These are phyloP conservation scores for Haemoproteus tartakovskyi DNA, from an alignment of 169 alveolate species.

Conservation along the genomic window DNA sequence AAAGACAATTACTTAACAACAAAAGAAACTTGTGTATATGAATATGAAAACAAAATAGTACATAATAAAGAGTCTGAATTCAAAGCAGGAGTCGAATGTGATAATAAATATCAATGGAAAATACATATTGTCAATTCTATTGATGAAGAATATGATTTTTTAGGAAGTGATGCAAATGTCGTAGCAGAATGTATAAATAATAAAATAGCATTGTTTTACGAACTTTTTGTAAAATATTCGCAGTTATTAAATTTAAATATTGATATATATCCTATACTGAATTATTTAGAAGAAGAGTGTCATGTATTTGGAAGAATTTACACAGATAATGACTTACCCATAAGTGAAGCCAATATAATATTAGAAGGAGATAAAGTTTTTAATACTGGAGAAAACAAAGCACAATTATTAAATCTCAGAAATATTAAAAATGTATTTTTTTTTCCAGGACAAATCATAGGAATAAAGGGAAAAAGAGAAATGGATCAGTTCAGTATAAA, in stretches of 20 bases:
- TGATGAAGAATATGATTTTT: constrained; percentile 49
- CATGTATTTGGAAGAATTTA: constrained; percentile 52
- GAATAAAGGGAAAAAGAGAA: constrained; percentile 63
- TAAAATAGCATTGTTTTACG: constrained; percentile 48
- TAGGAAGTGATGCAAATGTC: constrained; percentile 46
- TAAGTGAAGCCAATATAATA: constrained; percentile 64
- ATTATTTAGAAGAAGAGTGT: constrained; percentile 51
- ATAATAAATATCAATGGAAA: constrained; percentile 47
- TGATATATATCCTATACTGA: constrained; percentile 47
- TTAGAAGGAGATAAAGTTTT: constrained; percentile 38
- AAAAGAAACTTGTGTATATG: constrained; percentile 33
- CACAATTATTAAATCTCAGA: constrained; percentile 51
- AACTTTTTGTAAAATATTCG: constrained; percentile 32
- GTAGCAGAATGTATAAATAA: constrained; percentile 44
- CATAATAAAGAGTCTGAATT: constrained; percentile 12
- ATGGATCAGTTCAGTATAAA: constrained; percentile 59
- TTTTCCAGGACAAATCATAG: constrained; percentile 63
- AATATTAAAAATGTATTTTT: constrained; percentile 46
- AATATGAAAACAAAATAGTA: constrained; percentile 44
- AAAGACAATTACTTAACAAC: constrained; percentile 27
- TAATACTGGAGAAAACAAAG: constrained; percentile 59
- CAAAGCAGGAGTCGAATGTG: constrained; percentile 43
- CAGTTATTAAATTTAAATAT: constrained; percentile 49
- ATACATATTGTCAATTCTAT: constrained; percentile 16
- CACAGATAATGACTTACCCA: constrained; percentile 50